Conservation (phyloP, 2,329 filamentous ascomycete species). For the Lasiodiplodia sp. region DNA sequence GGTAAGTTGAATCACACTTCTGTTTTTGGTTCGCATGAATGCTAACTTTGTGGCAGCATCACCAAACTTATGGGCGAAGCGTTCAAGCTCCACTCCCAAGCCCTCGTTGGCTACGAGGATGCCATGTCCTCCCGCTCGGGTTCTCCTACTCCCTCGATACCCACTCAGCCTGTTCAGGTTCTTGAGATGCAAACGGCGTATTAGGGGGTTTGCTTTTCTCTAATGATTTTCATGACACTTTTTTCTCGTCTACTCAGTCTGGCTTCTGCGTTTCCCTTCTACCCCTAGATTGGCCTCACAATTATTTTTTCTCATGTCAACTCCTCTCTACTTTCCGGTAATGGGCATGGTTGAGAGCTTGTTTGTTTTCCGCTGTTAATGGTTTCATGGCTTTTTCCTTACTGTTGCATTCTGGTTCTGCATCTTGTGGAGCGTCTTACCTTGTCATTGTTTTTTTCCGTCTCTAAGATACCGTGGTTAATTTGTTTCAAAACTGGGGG, state of each 20-base stretch:
- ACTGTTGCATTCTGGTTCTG: slow-evolving; percentile 28
- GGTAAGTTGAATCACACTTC: slow-evolving; percentile 70
- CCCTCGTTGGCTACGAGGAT: slow-evolving; percentile 92
- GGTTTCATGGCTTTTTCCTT: slow-evolving; percentile 21
- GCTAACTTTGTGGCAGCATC: slow-evolving; percentile 69
- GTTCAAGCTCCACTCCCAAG: slow-evolving; percentile 95
- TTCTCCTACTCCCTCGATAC: slow-evolving; percentile 50
- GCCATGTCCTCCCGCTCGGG: slow-evolving; percentile 62
- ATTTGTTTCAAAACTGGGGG: slow-evolving; percentile 30
- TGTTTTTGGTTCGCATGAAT: slow-evolving; percentile 9
- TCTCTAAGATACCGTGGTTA: slow-evolving; percentile 28
- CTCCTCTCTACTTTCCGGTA: slow-evolving; percentile 30
- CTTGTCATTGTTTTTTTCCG: slow-evolving; percentile 7
- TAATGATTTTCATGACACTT: slow-evolving; percentile 30
- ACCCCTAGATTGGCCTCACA: slow-evolving; percentile 28
- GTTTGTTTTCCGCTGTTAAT: slow-evolving; percentile 23
- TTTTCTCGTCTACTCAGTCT: slow-evolving; percentile 8
- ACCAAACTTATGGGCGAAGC: slow-evolving; percentile 97
- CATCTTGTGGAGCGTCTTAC: slow-evolving; percentile 28
- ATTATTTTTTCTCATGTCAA: slow-evolving; percentile 24
- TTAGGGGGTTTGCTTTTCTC: slow-evolving; percentile 35
- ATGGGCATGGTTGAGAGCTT: slow-evolving; percentile 27
- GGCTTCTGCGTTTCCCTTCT: slow-evolving; percentile 12
- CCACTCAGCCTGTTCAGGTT: slow-evolving; percentile 49
- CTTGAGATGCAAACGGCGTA: slow-evolving; percentile 54